Conservation (phyloP, 768 basidiomycete genomes). For the Cystofilobasidium capitatum region DNA sequence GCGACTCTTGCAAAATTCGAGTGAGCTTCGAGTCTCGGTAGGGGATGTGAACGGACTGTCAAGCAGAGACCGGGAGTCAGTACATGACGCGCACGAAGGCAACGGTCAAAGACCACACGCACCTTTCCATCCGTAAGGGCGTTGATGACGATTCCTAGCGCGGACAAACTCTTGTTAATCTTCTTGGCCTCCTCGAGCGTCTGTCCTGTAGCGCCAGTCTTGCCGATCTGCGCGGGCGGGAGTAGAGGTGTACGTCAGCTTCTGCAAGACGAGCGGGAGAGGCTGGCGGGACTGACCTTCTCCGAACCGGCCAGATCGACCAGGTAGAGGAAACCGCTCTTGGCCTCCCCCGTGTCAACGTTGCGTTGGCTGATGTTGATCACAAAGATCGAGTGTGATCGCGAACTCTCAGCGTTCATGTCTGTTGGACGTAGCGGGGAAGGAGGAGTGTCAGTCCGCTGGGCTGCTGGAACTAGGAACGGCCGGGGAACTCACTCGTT, state of each 20-base stretch:
- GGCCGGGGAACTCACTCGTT: conserved; percentile 59
- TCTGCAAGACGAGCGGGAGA: too few relatives aligned
- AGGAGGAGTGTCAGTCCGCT: neutral
- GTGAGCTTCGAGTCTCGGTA: conserved; percentile 99
- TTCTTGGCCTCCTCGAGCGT: conserved; percentile 99
- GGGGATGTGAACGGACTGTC: conserved; percentile 86
- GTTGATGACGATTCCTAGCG: conserved; percentile 98
- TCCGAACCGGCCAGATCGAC: conserved; percentile 98
- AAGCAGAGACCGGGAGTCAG: conserved; percentile 14
- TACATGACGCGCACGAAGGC: neutral
- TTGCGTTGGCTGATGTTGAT: conserved; percentile 96
- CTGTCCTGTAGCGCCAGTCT: conserved; percentile 97
- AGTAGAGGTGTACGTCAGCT: neutral
- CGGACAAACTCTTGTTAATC: conserved; percentile 97
- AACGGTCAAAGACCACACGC: conserved; percentile 29
- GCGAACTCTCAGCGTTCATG: conserved; percentile 99
- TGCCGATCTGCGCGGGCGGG: conserved; percentile 52
- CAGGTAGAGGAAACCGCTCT: conserved; percentile 91
- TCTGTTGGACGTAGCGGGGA: conserved; percentile 46
- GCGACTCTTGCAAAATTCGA: conserved; percentile 94
- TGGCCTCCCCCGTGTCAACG: conserved; percentile 87
- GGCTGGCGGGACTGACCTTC: conserved; percentile 58
- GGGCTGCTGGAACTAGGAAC: neutral
- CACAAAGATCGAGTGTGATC: conserved; percentile 97
- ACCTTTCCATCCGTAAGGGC: conserved; percentile 94